A percentile compares a stretch with the other conserved stretches of the same genome.
Conservation (phyloP, 2,329 filamentous ascomycete species). For the Colletotrichum viniferum region DNA sequence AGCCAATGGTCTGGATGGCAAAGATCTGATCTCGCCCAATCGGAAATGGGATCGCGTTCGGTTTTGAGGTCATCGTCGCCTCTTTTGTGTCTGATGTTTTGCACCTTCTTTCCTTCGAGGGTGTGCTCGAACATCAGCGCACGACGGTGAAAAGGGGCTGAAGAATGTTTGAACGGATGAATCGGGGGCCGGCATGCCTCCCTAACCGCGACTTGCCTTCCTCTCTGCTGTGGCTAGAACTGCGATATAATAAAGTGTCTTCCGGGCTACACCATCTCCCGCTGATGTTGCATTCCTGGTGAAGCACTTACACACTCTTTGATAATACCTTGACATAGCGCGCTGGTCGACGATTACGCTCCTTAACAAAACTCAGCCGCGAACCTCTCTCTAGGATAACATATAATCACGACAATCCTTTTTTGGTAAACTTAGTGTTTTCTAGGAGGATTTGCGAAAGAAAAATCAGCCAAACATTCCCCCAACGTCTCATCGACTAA, state of each 20-base stretch:
- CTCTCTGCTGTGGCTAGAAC: neutral
- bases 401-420: neutral
- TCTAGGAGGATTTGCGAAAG: neutral
- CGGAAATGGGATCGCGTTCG: neutral
- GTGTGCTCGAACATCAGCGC: conserved; percentile 15
- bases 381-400: neutral
- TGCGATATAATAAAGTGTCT: neutral
- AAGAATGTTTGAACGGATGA: conserved; percentile 12
- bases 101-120: neutral
- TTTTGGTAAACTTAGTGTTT: neutral
- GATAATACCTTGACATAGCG: neutral
- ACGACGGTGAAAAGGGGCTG: neutral
- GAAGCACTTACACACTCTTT: conserved; percentile 1
- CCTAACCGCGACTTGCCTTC: neutral
- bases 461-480: neutral
- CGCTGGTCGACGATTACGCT: conserved; percentile 12
- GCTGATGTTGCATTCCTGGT: neutral
- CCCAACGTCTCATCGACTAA: neutral
- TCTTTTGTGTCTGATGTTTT: conserved; percentile 18
- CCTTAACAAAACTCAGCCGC: neutral
- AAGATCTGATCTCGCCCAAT: conserved; percentile 4
- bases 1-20: neutral
- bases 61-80: conserved; percentile 7
- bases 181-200: neutral
- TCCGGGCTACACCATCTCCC: neutral